phyloP scores from a whole-genome alignment of 2,329 filamentous ascomycete genomes.

The Diaporthe humulicola region DNA sequence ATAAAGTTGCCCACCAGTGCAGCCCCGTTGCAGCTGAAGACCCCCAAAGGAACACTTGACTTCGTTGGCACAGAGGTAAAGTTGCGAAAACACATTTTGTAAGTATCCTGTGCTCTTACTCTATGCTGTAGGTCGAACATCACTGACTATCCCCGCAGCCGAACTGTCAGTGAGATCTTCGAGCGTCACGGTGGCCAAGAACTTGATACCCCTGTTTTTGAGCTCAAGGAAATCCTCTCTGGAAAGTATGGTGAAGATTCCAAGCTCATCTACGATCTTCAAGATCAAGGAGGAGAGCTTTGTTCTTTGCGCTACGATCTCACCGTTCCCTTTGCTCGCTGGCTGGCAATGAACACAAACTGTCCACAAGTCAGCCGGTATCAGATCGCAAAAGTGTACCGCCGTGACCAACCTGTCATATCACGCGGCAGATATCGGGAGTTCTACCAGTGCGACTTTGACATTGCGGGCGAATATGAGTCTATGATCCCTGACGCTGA shows the following conservation, averaged over 20 bases:
- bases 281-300: conserved; percentile 86
- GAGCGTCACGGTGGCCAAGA: conserved; percentile 79
- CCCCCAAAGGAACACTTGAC: conserved; percentile 84
- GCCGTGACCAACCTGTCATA: conserved; percentile 85
- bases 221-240: conserved; percentile 77
- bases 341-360: conserved; percentile 89
- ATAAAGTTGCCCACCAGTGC: neutral
- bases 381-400: conserved; percentile 75
- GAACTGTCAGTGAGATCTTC: conserved; percentile 74
- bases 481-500: conserved; percentile 94
- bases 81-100: conserved; percentile 77
- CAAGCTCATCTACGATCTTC: conserved; percentile 83
- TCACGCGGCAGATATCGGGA: conserved; percentile 93
- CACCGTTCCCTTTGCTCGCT: conserved; percentile 88
- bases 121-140: neutral
- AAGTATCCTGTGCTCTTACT: neutral
- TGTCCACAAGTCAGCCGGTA: conserved; percentile 91
- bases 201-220: conserved; percentile 82
- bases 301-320: conserved; percentile 86
- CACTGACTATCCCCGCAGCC: conserved; percentile 37
- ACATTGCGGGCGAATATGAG: conserved; percentile 90
- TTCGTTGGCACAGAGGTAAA: conserved; percentile 76
- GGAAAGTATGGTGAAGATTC: conserved; percentile 51
- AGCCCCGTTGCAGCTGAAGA: conserved; percentile 70
- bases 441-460: conserved; percentile 98